These are phyloP conservation scores for Calonectria pteridis DNA, from an alignment of 2,329 filamentous ascomycete genomes.

Conservation along the genomic window DNA sequence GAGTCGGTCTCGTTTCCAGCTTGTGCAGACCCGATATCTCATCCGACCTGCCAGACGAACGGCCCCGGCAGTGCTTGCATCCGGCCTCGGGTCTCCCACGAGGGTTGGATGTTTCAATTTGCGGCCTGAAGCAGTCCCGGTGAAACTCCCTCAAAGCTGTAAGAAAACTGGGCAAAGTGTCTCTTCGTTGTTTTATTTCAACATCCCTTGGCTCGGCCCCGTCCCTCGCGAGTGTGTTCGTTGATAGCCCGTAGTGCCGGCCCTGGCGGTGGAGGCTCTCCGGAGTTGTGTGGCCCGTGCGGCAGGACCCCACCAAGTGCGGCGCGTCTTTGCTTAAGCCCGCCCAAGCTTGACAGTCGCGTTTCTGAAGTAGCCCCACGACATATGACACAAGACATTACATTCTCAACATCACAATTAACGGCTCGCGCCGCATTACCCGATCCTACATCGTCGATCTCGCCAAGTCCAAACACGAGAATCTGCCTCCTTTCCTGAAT, in stretches of 20 bases:
- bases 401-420: not conserved
- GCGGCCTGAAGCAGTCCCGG: not conserved
- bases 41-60: not conserved
- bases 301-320: slow-evolving; percentile 11
- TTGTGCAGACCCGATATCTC: not conserved
- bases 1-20: not conserved
- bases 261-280: not conserved
- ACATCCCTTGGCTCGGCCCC: not conserved
- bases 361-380: slow-evolving; percentile 22
- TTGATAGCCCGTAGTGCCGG: not conserved
- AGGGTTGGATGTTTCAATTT: not conserved
- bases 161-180: not conserved
- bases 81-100: not conserved
- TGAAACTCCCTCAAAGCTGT: not conserved
- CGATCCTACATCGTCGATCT: not conserved
- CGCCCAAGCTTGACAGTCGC: slow-evolving; percentile 10
- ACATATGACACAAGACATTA: slow-evolving; percentile 4
- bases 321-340: slow-evolving; percentile 25
- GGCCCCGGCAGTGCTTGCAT: slow-evolving; percentile 7
- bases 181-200: not conserved
- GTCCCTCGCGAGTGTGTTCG: not conserved
- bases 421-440: not conserved
- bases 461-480: not conserved
- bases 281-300: slow-evolving; percentile 19
- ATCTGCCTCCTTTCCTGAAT: not conserved